phyloP scores from a whole-genome alignment of 805 yeast genomes.

The Yarrowia keelungensis region DNA sequence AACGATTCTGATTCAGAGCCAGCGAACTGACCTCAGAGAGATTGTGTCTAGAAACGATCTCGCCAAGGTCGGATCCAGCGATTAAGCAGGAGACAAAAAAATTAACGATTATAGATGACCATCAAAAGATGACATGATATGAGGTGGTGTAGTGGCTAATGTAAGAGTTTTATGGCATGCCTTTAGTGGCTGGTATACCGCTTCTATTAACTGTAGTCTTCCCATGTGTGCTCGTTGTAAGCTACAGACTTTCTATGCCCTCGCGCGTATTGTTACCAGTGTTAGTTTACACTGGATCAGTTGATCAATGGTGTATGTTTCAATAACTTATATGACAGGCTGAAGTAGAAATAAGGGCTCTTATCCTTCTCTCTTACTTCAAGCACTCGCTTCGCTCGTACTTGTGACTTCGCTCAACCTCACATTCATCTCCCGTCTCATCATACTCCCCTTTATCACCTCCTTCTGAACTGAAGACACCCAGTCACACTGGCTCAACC shows the following conservation, averaged over 20 bases:
- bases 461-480: conserved; percentile 1
- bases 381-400: background rate
- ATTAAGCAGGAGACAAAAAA: conserved; percentile 7
- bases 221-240: no score
- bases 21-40: conserved; percentile 29
- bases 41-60: conserved; percentile 27
- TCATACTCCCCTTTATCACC: background rate
- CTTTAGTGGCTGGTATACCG: no score
- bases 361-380: no score
- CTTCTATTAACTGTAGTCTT: no score
- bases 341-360: no score
- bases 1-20: conserved; percentile 38
- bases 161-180: no score
- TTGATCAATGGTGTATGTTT: no score
- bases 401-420: background rate
- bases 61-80: conserved; percentile 25
- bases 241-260: no score
- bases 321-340: no score
- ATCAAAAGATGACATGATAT: conserved; percentile 7
- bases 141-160: background rate
- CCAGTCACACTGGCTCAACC: conserved; percentile 23
- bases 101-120: conserved; percentile 37
- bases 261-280: no score
- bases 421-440: conserved; percentile 25
- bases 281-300: no score